Evolutionary conservation across 352 stramenopile genomes (phyloP), one percentile per base, ranked within the genome.

Genomic region (Globisporangium yorkense): DNA sequence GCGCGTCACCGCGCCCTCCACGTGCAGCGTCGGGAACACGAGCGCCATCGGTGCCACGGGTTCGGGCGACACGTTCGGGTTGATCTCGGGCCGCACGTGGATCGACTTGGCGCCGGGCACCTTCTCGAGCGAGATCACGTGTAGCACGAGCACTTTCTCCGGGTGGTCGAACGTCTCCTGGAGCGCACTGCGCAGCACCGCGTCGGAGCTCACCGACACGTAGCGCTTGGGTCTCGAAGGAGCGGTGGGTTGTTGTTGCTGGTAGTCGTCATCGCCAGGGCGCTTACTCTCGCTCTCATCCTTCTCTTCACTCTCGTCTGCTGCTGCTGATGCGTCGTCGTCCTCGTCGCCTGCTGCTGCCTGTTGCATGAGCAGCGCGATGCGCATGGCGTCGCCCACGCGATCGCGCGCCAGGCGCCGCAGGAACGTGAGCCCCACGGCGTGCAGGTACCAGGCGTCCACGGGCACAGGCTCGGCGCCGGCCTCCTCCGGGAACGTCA

Each of bases 11-110:
- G 74, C 39, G 8, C 72, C 66, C 33, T 88, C 77, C 33, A 90
- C 68, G 5, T 70, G 62, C 5, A 92, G 68, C 29, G 73, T 89
- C 7, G 82, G 83, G 57, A 92, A 92, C 41, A 92, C 83, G 33
- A 90, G 59, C 0, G 61, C 78, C 59, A 92, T 66, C 10, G 78
- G 72, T 47, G 72, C 61, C 13, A 92, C 78, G 0, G 83, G 83
- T 57, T 89, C 81, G 0, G 84, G 84, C n/a, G 84, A 93, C 29
- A 93, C 80, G 62, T 91, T 89, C 35, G 80, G 79, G 67, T 91
- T 87, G 60, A 84, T 80, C 54, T 91, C 80, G 0, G 76, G 80
- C 0, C 75, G 80, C 51, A 93, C 79, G 59, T 91, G 77, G 59
- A 93, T 89, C 29, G 67, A 66, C 57, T 77, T 78, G 57, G 72